These are phyloP conservation scores for Fraxinus velutina DNA, from an alignment of 305 asterid genomes.

Conservation along the genomic window DNA sequence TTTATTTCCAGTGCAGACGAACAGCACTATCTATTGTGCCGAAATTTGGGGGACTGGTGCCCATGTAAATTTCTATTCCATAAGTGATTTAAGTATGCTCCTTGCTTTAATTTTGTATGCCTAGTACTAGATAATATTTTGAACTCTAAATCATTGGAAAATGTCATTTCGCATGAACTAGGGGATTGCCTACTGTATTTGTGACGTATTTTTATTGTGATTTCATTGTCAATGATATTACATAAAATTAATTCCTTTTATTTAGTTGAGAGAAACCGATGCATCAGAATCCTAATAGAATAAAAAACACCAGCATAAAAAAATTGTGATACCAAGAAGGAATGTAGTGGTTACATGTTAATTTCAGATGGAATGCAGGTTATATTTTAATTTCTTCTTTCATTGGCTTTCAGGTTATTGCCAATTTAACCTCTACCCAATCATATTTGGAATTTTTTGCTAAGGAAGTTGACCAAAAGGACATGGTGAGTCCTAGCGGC, in stretches of 20 bases:
- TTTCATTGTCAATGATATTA: background rate
- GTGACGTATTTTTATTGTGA: background rate
- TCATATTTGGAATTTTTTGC: slow-evolving; percentile 80
- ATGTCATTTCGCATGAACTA: background rate
- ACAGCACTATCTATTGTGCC: background rate
- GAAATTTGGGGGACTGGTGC: background rate
- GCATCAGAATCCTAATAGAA: slow-evolving; percentile 10
- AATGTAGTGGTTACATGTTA: slow-evolving; percentile 2
- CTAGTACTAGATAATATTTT: background rate
- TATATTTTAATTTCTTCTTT: slow-evolving; percentile 9
- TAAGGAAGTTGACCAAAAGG: slow-evolving; percentile 60
- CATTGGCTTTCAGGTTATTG: slow-evolving; percentile 62
- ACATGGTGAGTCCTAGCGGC: slow-evolving; percentile 46
- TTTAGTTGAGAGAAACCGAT: background rate
- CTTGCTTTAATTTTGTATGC: background rate
- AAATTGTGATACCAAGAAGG: background rate
- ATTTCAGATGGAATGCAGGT: slow-evolving; percentile 11
- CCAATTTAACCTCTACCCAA: slow-evolving; percentile 65
- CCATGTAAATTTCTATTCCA: background rate
- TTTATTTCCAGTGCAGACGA: background rate
- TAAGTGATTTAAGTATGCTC: background rate
- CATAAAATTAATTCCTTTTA: background rate
- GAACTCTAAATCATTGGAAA: background rate
- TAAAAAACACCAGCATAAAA: background rate
- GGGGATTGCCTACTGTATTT: background rate